Base-by-base conservation (phyloP, 495 filamentous ascomycete species). In the Penicillium pulvis region DNA sequence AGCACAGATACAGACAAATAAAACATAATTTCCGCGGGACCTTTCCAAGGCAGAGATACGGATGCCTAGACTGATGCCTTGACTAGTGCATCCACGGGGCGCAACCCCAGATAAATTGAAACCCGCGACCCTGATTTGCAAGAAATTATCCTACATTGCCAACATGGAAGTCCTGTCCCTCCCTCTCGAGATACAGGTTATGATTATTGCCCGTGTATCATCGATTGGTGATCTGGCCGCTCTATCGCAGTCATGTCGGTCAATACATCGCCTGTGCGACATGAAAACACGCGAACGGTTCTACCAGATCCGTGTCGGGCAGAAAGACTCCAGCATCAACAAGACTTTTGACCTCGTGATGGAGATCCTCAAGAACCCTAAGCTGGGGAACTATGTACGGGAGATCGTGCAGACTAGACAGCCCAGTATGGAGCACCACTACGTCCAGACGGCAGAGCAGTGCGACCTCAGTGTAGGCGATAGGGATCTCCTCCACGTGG, bases 181-280 rank as follows among this genome's bases (percentile, higher is more conserved):
- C 39, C 64, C 67, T 26, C 41, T 45, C 3, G 61, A 69, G 12
- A 45, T 63, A 24, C 58, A 57, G 4, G 17, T 31, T 4, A 58
- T 24, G 12, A 50, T 68, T 16, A 51, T 71, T 20, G 61, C 57
- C n/a, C 58, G 43, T 24, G 48, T 71, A 6, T 16, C 53, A 17
- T 65, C 66, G 19, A 62, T 51, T 24, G 41, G 51, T 26, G 66
- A 69, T 60, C 59, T 69, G 20, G 64, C 64, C 33, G 67, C 66
- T 14, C 57, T 72, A 3, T 69, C 69, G 19, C 56, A 55, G 23
- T 51, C 56, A 60, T 65, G 59, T 36, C 63, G 64, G 16, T 28
- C 53, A 16, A 44, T 72, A 2, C 51, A 69, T 30, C 36, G 51
- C 16, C 50, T 72, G 3, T 69, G 67, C 49, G 63, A 67, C 50